Evolutionary conservation across 1,284 basidiomycete genomes (phyloP).

Genomic region (Jaminaea rosea): DNA sequence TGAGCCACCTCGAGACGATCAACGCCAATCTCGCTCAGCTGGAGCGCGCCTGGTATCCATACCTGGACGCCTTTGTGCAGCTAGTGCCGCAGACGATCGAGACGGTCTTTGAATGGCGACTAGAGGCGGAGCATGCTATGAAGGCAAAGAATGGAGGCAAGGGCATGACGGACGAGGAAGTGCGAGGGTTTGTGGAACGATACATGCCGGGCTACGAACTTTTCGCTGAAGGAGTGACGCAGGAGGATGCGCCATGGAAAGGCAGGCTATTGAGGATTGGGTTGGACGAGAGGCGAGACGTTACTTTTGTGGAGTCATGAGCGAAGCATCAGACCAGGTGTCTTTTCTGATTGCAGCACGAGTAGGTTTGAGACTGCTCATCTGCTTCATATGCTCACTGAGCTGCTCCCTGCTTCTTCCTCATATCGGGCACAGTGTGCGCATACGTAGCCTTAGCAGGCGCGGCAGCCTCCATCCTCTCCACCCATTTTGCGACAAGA

Average conservation of each 20-base stretch:
- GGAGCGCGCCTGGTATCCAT: slow-evolving; percentile 57
- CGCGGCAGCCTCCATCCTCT: neutral
- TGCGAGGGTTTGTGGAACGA: slow-evolving; percentile 55
- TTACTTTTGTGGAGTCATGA: neutral
- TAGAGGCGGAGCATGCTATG: slow-evolving; percentile 79
- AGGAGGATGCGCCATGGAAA: neutral
- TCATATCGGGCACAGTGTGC: neutral
- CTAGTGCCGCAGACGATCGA: slow-evolving; percentile 25
- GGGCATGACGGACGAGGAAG: slow-evolving; percentile 74
- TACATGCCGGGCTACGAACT: slow-evolving; percentile 28
- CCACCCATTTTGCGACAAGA: neutral
- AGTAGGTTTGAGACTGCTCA: too few relatives aligned
- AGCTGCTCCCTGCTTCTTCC: too few relatives aligned
- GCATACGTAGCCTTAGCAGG: neutral
- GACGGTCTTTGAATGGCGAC: slow-evolving; percentile 57
- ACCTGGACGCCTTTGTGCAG: slow-evolving; percentile 63
- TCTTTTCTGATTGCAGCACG: too few relatives aligned
- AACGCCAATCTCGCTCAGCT: slow-evolving; percentile 60
- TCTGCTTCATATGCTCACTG: too few relatives aligned
- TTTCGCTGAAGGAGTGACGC: slow-evolving; percentile 3
- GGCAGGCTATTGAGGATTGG: neutral
- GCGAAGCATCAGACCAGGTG: too few relatives aligned
- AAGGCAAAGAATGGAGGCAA: slow-evolving; percentile 68
- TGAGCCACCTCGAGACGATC: slow-evolving; percentile 56
- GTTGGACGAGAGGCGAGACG: neutral